A percentile compares a stretch with the other conserved stretches of the same genome.
Conservation (phyloP, 441 rosid genomes). For the Gossypium gossypioides region DNA sequence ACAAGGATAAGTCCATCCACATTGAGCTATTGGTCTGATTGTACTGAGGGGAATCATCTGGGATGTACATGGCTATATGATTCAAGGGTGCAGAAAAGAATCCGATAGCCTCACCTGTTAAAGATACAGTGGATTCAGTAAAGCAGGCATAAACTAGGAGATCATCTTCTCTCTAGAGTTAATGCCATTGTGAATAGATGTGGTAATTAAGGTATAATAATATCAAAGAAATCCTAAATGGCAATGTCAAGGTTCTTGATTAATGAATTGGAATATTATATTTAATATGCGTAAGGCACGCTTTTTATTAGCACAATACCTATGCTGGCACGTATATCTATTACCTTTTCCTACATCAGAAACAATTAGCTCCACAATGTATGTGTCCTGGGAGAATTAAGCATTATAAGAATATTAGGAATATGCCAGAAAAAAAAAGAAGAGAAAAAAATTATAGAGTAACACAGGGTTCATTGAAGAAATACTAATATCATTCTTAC, state of each 20-base stretch:
- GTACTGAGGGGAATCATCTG: slow-evolving; percentile 26
- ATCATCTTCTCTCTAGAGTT: neutral
- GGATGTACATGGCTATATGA: slow-evolving; percentile 45
- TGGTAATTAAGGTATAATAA: neutral
- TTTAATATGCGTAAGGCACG: neutral
- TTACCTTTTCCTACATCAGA: slow-evolving; percentile 71
- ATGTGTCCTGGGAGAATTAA: slow-evolving; percentile 47
- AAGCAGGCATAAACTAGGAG: neutral
- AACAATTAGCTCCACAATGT: slow-evolving; percentile 52
- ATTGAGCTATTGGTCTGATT: slow-evolving; percentile 42
- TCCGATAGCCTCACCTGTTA: slow-evolving; percentile 72
- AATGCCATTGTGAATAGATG: neutral
- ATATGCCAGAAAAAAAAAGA: neutral
- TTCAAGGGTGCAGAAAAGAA: slow-evolving; percentile 61
- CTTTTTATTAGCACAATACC: slow-evolving; percentile 5
- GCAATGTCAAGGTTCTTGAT: neutral
- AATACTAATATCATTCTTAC: neutral
- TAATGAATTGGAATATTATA: neutral
- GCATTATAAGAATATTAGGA: slow-evolving; percentile 5
- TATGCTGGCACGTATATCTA: neutral
- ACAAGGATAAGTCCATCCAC: slow-evolving; percentile 63
- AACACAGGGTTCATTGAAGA: neutral
- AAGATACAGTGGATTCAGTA: slow-evolving; percentile 11
- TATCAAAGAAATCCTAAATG: neutral
- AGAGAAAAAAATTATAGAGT: neutral